Base-by-base conservation (phyloP, 805 yeast genomes). In the Kazachstania bromeliacearum region DNA sequence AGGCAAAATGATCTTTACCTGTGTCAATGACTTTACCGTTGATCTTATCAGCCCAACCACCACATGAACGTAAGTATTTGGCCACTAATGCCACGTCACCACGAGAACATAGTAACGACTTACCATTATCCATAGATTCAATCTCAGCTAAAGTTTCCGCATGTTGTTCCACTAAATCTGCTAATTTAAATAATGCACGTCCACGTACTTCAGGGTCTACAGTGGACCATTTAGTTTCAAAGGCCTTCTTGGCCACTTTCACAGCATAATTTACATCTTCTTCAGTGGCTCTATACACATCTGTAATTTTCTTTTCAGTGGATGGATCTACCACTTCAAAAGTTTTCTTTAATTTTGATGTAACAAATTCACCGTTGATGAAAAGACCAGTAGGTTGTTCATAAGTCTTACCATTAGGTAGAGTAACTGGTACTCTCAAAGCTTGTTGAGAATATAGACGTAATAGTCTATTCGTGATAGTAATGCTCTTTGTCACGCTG, bases 21-120 rank as follows among this genome's bases (percentile, higher is more conserved):
- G 94, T 78, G 59, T 84, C 84, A 40, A 84, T 71, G 40, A 78
- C 62, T 46, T 76, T 70, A 50, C 95, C 96, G 47, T 69, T 72
- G 46, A 83, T 64, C 68, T 88, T 87, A 65, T 85, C 96, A 52
- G 94, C 85, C 76, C 77, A 84, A 45, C 96, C 96, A 40, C 88
- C 95, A 60, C 84, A 79, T 46, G 87, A 79, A 64, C 89, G 76
- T 59, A 85, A 63, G 59, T 79, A 81, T 47, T 70, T 70, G 31
- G 79, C 71, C 35, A 79, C 74, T 44, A 81, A 70, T 27, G 68
- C 77, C 40, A 88, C 79, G 57, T 87, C 96, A 42, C 84, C 85
- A 46, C 72, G 64, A 18, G 94, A 75, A 57, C 77, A 73, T 33
- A 62, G 54, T 47, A 81, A 64, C 27, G 94, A 78, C 66, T 87